Evolutionary conservation across 1,139 yeast genomes (phyloP).

Genomic region (Yamadazyma aaseri): DNA sequence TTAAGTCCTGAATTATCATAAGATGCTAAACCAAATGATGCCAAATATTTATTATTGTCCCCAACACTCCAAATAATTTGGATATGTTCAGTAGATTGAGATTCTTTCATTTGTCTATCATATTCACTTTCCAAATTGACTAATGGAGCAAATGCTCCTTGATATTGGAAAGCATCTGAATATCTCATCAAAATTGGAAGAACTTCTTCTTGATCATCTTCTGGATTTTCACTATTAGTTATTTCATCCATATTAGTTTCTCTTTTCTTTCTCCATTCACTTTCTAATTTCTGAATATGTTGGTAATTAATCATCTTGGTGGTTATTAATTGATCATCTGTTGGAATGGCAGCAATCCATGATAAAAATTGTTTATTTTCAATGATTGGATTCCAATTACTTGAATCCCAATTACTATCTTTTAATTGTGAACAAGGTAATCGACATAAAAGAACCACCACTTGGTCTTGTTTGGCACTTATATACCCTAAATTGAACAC

Average conservation of each 20-base stretch:
- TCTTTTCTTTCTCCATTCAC: constrained; percentile 74
- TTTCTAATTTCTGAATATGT: constrained; percentile 74
- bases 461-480: constrained; percentile 82
- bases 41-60: constrained; percentile 63
- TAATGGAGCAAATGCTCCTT: constrained; percentile 80
- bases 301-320: constrained; percentile 57
- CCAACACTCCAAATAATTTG: constrained; percentile 68
- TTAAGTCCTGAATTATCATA: constrained; percentile 65
- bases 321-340: constrained; percentile 58
- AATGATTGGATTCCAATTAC: constrained; percentile 84
- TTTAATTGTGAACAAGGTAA: constrained; percentile 83
- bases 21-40: constrained; percentile 66
- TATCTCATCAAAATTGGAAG: constrained; percentile 76
- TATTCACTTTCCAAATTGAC: constrained; percentile 79
- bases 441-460: constrained; percentile 84
- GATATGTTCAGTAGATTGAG: constrained; percentile 75
- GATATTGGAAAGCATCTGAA: constrained; percentile 83
- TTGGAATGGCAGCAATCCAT: constrained; percentile 75
- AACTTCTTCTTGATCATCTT: constrained; percentile 43
- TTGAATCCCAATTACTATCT: constrained; percentile 75
- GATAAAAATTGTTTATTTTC: constrained; percentile 75
- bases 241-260: constrained; percentile 65
- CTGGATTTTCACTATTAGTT: constrained; percentile 22
- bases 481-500: constrained; percentile 85
- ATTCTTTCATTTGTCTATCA: constrained; percentile 72